A percentile compares a stretch with the other conserved stretches of the same genome.
These are phyloP conservation scores for Sonneratia alba DNA, from an alignment of 345 rosid genomes.

Conservation along the genomic window DNA sequence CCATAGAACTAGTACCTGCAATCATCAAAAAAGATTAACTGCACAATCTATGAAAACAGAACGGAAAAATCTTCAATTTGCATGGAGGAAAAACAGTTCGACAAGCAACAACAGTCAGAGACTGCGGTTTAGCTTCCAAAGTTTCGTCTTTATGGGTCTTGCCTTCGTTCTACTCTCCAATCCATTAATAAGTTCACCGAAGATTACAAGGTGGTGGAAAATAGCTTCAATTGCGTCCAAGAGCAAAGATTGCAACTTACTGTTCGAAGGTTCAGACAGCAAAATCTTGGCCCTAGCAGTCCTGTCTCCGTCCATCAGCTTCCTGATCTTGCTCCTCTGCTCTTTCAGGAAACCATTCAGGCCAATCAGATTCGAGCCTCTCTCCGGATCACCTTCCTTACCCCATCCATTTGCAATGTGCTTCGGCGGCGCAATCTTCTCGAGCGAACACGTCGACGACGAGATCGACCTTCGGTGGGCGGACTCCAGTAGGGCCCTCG, in stretches of 20 bases:
- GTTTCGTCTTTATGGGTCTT: not conserved
- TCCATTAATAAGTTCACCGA: not conserved
- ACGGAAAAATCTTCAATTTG: not conserved
- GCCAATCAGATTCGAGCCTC: slow-evolving; percentile 9
- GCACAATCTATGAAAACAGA: not conserved
- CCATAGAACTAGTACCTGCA: slow-evolving; percentile 57
- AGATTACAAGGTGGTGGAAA: not conserved
- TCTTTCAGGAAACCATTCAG: slow-evolving; percentile 42
- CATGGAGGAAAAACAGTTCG: not conserved
- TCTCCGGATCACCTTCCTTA: slow-evolving; percentile 19
- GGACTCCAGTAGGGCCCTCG: slow-evolving; percentile 44
- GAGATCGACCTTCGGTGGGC: slow-evolving; percentile 35
- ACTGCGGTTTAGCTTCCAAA: not conserved
- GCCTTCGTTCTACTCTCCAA: not conserved
- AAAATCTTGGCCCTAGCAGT: slow-evolving; percentile 38
- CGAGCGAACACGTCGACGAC: slow-evolving; percentile 37
- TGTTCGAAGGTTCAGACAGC: slow-evolving; percentile 54
- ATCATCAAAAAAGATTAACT: not conserved
- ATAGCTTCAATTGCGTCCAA: not conserved
- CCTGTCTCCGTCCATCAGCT: slow-evolving; percentile 26
- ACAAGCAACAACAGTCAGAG: not conserved
- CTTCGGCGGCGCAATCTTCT: slow-evolving; percentile 16
- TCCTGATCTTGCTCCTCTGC: slow-evolving; percentile 33
- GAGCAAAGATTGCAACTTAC: slow-evolving; percentile 18
- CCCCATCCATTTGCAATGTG: slow-evolving; percentile 9